Base-by-base conservation (phyloP, 805 yeast genomes). In the Suhomyces kilbournensis region DNA sequence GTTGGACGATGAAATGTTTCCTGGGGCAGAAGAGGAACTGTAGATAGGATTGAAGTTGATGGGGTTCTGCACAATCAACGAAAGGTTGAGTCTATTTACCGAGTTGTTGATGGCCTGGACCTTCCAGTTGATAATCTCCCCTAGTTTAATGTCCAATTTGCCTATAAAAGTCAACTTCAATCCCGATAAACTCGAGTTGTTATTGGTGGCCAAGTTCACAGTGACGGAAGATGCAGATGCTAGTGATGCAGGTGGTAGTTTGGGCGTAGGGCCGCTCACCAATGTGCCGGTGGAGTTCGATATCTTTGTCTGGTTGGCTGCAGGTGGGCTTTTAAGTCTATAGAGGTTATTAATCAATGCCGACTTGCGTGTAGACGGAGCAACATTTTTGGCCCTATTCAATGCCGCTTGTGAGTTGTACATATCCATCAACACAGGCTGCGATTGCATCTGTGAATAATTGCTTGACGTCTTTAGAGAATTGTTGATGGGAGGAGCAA, bases 91-190 rank as follows among this genome's bases (percentile, higher is more conserved):
- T 15, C 74, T 62, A 22, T 75, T 75, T n/a, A 67, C 57, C 1
- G 88, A 78, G 54, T 76, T 77, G 69, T 88, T 88, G 49, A 86
- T 77, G 1, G 86, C 83, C 58, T 83, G 87, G 12, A 88, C 74
- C 46, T 77, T 77, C 88, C 92, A 84, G 50, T 74, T 77, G 62
- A 81, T 81, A 2, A 75, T 72, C 40, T 81, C 78, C 2, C 94
- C 93, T 8, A 85, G 66, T 57, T 75, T 72, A 4, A 86, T 83
- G 40, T 77, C 74, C 5, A 86, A 79, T 9, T 81, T 80, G 0
- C 96, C 94, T 4, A 78, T 72, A 52, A 88, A 81, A 3, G 86
- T 79, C 12, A 87, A 71, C 14, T 74, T 71, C 14, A 70, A 72
- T 26, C 61, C 82, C 51, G 65, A 84, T 17, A 75, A 59, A 4